Conservation (phyloP, 2,329 filamentous ascomycete species). For the Colletotrichum sp. region DNA sequence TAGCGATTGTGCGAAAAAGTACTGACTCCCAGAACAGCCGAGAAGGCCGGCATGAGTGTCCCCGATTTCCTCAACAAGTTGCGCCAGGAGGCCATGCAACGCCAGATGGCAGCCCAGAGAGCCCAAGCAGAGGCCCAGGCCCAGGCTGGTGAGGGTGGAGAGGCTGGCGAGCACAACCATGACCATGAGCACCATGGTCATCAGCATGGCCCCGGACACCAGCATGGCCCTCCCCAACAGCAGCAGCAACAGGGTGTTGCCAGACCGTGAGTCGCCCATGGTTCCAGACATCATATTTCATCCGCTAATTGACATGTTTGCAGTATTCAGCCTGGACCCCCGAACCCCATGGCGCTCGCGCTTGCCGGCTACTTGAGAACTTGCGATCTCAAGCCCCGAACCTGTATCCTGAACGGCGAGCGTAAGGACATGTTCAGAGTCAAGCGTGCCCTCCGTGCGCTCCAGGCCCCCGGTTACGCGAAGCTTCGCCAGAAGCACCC, state of each 20-base stretch:
- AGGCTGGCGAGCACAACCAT: conserved; percentile 27
- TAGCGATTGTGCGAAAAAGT: not conserved
- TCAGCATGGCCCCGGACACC: conserved; percentile 25
- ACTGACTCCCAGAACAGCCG: conserved; percentile 51
- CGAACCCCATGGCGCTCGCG: conserved; percentile 87
- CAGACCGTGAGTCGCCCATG: not conserved
- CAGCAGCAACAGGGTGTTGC: conserved; percentile 28
- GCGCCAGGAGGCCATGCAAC: conserved; percentile 59
- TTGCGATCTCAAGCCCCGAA: conserved; percentile 87
- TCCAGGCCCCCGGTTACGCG: conserved; percentile 87
- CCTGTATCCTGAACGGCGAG: conserved; percentile 93
- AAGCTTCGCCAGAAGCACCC: conserved; percentile 92
- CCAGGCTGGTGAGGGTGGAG: not conserved
- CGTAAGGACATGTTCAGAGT: conserved; percentile 99
- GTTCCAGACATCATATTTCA: not conserved
- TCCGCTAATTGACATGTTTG: conserved; percentile 35
- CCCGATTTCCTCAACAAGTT: conserved; percentile 81
- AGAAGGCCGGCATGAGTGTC: conserved; percentile 83
- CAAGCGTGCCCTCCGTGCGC: conserved; percentile 90
- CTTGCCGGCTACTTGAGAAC: conserved; percentile 85
- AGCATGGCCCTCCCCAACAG: conserved; percentile 31
- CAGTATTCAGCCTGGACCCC: conserved; percentile 77
- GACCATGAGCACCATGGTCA: conserved; percentile 25
- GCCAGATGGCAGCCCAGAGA: conserved; percentile 46
- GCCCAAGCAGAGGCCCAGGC: conserved; percentile 13